Evolutionary conservation across 371 early-diverging fungal genomes (phyloP).

Genomic region (Rhizopus stolonifer): DNA sequence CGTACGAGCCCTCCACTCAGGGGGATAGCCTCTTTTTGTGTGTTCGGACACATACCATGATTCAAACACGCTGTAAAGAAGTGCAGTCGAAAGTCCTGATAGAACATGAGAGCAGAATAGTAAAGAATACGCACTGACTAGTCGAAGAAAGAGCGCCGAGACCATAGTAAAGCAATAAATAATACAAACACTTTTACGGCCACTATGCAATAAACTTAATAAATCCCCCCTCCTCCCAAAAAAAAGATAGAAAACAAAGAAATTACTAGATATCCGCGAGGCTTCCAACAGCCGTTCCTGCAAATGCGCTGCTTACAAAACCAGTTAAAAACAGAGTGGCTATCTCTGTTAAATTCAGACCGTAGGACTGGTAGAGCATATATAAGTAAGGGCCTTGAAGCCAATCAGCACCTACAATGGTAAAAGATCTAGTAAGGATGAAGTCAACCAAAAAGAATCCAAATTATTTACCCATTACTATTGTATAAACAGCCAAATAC

Average conservation of each 20-base stretch:
- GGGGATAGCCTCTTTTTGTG: conserved; percentile 56
- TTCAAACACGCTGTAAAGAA: conserved; percentile 77
- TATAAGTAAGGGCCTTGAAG: conserved; percentile 77
- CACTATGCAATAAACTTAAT: conserved; percentile 42
- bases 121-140: conserved; percentile 49
- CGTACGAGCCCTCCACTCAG: conserved; percentile 60
- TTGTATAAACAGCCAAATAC: conserved; percentile 63
- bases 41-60: conserved; percentile 82
- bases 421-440: neutral
- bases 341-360: conserved; percentile 58
- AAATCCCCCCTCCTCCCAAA: neutral
- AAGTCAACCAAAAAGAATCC: neutral
- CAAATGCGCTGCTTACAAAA: conserved; percentile 70
- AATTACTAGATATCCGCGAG: conserved; percentile 72
- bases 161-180: conserved; percentile 64
- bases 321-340: conserved; percentile 73
- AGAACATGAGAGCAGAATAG: conserved; percentile 65
- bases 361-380: conserved; percentile 65
- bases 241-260: neutral
- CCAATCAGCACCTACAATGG: conserved; percentile 64
- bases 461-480: conserved; percentile 58
- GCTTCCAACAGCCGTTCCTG: conserved; percentile 73
- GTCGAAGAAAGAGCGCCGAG: conserved; percentile 55
- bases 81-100: conserved; percentile 69
- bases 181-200: conserved; percentile 63